Conservation (phyloP, 495 filamentous ascomycete genomes). For the Tetracladium setigerum region DNA sequence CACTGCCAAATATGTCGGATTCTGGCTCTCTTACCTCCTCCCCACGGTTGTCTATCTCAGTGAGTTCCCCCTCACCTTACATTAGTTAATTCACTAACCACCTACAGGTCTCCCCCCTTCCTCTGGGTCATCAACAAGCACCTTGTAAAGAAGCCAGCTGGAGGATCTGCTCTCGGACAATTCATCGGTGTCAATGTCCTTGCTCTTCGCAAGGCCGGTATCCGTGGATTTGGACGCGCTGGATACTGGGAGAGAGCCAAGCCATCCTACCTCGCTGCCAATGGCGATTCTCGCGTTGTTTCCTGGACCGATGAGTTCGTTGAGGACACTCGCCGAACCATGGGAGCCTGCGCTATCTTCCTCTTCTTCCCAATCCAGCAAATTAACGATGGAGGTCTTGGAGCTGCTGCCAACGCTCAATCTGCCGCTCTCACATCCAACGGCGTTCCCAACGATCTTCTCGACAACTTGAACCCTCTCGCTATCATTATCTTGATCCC, state of each 20-base stretch:
- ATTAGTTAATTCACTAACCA: too few relatives aligned
- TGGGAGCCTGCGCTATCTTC: slow-evolving; percentile 44
- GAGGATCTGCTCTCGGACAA: slow-evolving; percentile 43
- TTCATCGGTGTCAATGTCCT: slow-evolving; percentile 44
- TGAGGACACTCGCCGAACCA: slow-evolving; percentile 40
- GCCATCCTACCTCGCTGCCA: slow-evolving; percentile 42
- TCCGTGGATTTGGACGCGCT: slow-evolving; percentile 40
- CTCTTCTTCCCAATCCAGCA: slow-evolving; percentile 57
- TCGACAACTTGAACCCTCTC: slow-evolving; percentile 67
- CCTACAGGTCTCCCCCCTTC: slow-evolving; percentile 37
- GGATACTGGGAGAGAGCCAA: slow-evolving; percentile 53
- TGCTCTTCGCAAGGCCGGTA: slow-evolving; percentile 43
- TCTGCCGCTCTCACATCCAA: slow-evolving; percentile 54
- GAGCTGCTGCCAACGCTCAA: slow-evolving; percentile 41
- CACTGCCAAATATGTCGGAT: slow-evolving; percentile 45
- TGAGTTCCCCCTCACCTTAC: too few relatives aligned
- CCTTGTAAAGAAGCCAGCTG: slow-evolving; percentile 40
- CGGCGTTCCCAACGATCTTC: slow-evolving; percentile 62
- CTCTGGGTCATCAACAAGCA: slow-evolving; percentile 41
- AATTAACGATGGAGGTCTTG: slow-evolving; percentile 43
- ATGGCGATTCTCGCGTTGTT: slow-evolving; percentile 34
- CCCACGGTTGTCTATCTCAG: slow-evolving; percentile 49
- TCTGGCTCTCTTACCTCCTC: slow-evolving; percentile 67
- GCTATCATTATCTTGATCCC: slow-evolving; percentile 69
- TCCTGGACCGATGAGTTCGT: slow-evolving; percentile 42